Evolutionary conservation across 495 filamentous ascomycete species (phyloP), one percentile per base, ranked within the genome.

Genomic region (Aspergillus indologenus): DNA sequence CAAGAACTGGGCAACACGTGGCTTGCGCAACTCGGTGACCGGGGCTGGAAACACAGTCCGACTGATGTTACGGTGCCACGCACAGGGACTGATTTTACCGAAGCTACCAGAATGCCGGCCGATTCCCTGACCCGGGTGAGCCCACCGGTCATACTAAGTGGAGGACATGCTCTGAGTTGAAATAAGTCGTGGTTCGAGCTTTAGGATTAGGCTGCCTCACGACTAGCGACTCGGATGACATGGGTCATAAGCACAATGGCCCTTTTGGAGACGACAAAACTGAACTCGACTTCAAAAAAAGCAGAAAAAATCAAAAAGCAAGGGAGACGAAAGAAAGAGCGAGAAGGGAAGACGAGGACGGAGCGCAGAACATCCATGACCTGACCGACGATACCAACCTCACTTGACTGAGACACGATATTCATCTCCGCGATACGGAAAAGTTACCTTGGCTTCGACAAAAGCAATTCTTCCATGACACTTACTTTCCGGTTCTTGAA

Each of bases 1-100:
- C 87, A 86, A 62, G 90, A 96, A 59, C 85, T 95, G 52, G 90
- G 91, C 40, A 88, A 83, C 60, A 86, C 85, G 50, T 98, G 95
- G 83, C 80, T 97, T 29, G 91, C 85, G 59, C 89, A 91, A 5
- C 79, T 98, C 47, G 87, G 86, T 57, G 94, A 96, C 61, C 88
- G 91, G 65, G 78, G 81, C n/a, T 87, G 81, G 84, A 76, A 75
- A 57, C 69, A 64, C 55, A 65, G 65, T 17, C 69, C 65, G 44
- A 71, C 67, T 53, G 63, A 73, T 57, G 58, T 72, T 46, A 58
- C 61, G 54, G 61, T 69, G 29, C 62, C 73, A 56, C 67, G 71
- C 51, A 60, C 72, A 18, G 63, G 74, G 17, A 58, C 70, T 4
- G 61, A 71, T n/a, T 59, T 77, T 53, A 66, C 69, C 42, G 68